phyloP scores from a whole-genome alignment of 371 early-diverging fungal genomes.

The Apophysomyces elegans region DNA sequence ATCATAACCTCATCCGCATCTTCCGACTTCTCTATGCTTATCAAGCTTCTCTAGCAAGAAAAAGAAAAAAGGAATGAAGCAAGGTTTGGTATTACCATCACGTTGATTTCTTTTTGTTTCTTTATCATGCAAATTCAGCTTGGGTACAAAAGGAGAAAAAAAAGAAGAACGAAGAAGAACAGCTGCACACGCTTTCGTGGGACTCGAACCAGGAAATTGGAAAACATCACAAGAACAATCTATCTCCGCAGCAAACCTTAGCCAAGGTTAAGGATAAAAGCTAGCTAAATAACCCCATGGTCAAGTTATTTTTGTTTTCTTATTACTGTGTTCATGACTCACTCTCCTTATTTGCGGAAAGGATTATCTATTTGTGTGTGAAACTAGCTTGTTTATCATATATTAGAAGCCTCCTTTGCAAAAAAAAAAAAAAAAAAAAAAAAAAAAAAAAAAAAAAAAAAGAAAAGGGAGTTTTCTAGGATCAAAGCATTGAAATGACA shows the following conservation, averaged over 20 bases:
- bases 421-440: neutral
- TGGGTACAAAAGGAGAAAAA: neutral
- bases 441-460: neutral
- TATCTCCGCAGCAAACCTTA: too few relatives aligned
- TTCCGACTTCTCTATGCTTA: neutral
- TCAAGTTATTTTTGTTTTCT: neutral
- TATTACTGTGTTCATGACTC: neutral
- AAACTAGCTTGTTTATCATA: neutral
- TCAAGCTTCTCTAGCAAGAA: too few relatives aligned
- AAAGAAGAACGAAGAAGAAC: neutral
- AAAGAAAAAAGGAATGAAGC: neutral
- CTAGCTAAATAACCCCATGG: constrained; percentile 36
- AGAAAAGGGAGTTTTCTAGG: neutral
- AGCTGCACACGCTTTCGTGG: neutral
- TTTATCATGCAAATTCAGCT: neutral
- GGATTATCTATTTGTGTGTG: constrained; percentile 26
- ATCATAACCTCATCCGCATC: neutral
- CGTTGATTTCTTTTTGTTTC: neutral
- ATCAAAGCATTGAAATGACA: too few relatives aligned
- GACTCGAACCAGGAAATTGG: too few relatives aligned
- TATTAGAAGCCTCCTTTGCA: constrained; percentile 11
- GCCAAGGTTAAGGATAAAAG: constrained; percentile 12
- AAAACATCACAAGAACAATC: too few relatives aligned
- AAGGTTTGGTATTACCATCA: neutral
- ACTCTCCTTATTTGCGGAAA: constrained; percentile 26